Base-by-base conservation (phyloP, 306 rosid genomes). In the Vachellia collinsii region DNA sequence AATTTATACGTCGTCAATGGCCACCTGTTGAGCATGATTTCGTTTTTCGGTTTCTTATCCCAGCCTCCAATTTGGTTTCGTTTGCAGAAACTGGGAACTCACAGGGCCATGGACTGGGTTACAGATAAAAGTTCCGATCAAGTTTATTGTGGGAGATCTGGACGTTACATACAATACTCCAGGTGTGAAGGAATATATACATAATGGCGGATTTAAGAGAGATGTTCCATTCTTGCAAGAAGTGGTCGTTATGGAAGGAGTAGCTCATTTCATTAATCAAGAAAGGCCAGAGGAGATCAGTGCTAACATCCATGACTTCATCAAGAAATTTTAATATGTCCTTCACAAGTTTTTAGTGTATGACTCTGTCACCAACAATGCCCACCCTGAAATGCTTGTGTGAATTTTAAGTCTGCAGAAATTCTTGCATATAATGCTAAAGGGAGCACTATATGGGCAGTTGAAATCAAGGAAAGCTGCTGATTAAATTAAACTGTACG, bases 21-120 rank as follows among this genome's bases (percentile, higher is more conserved):
- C 34, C 50, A 12, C 39, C 4, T 3, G 34, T 63, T 51, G 23
- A 41, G 51, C 66, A 37, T 79, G 25, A 8, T 46, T 34, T 53
- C 5, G 37, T 39, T 64, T 11, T 39, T 74, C 25, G 13, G 14
- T 2, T 39, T 10, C 72, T 39, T 39, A 67, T 67, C 72, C 72
- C 50, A 67, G 1, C 34, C 53, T 1, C 51, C 37, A 79, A 61
- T 72, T 69, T 37, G 68, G 41, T 53, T 77, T 50, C 85, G 54
- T 67, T 12, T 87, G 89, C 92, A 92, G 97, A 85, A 88, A 83
- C 74, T 92, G 97, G 97, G 97, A 92, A 80, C 86, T 92, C 42
- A 90, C 86, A 0, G 97, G 89, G 8, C 79, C 90, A 3, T 92
- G 96, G 96, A 87, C 93, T 10, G 85, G 89, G 34, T 85, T 64